Base-by-base conservation (phyloP, 768 basidiomycete genomes). In the Russula abietina region DNA sequence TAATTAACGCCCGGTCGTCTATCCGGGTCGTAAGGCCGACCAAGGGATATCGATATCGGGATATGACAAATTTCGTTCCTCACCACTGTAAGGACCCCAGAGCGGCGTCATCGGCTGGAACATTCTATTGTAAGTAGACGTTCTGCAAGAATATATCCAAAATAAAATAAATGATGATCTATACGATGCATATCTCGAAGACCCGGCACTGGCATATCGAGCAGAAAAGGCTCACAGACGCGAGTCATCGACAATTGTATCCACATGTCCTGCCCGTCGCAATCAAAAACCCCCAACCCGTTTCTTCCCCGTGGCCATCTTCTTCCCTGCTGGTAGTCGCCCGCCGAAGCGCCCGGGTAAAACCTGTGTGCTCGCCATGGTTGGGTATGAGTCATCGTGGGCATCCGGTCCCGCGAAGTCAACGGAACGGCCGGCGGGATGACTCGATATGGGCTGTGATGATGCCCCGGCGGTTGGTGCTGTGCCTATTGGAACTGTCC, bases 261-360 rank as follows among this genome's bases (percentile, higher is more conserved):
- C 55, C 55, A 53, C 56, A 36, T 26, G 22, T 30, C 17, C 54
- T 46, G 46, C 24, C 56, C 22, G 33, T 33, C 5, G 16, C 19
- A 26, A 22, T 81, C 73, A 92, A 71, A 93, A 92, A 9, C 91
- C 91, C 11, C 87, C 88, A 46, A 90, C 49, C 26, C 89, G 78
- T 73, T 87, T 91, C 77, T 86, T 89, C 24, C 65, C 58, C 3
- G 10, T 3, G 1, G 16, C 71, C 30, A 73, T 60, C 70, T 84
- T 87, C 75, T 85, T 88, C 6, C 65, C 70, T 16, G 68, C 67
- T 17, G 33, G 24, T 19, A 24, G 79, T 45, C 87, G 79, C 26
- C 87, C 88, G 38, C 89, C 90, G 73, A 84, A 83, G 0, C 79
- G 81, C 2, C 91, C 90, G 4, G 89, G 82, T 11, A 89, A 71